Evolutionary conservation across 768 basidiomycete genomes (phyloP), one percentile per base, ranked within the genome.

Genomic region (Porpolomopsis calyptriformis): DNA sequence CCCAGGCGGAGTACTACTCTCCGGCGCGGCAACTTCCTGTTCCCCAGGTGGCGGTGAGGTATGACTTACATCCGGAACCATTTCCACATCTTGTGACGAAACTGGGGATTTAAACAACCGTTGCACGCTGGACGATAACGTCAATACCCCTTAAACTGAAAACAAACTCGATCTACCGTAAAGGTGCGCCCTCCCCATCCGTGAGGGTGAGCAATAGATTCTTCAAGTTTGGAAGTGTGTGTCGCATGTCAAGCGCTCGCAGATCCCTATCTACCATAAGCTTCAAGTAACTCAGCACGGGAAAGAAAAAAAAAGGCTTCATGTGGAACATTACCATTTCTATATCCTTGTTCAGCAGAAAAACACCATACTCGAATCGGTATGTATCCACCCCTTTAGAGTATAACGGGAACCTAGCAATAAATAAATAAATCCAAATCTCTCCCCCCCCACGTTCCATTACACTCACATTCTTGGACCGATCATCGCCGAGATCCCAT

Each of bases 291-390:
- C 49, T 38, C 16, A 49, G 47, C 19, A 23, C 38, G 40, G 53
- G 35, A 56, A 38, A 41, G 25, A 16, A 16, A 34, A 18, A 31
- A 25, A 12, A n/a, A n/a, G 34, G 40, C 23, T 25, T 34, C 41
- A 37, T 43, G 37, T 23, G 34, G 35, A 20, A 20, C 52, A 73
- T 50, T 52, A 93, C 92, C 76, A 92, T 72, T 67, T 99, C 94
- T 53, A 99, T 92, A 63, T 99, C 74, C 64, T 98, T 99, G 68
- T 99, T 99, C 25, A 98, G 70, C 34, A 99, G 65, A 62, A 92
- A 98, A 3, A 98, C 94, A 3, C 82, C 96, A 67, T 98, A 99
- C 62, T 98, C 94, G 57, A 94, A 99, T 20, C 96, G 76, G 64
- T 97, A 98, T 35, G 84, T 85, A 60, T 98, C 96, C 48, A 97